Conservation (phyloP, 208 protist species). For the Crithidia fasciculata region DNA sequence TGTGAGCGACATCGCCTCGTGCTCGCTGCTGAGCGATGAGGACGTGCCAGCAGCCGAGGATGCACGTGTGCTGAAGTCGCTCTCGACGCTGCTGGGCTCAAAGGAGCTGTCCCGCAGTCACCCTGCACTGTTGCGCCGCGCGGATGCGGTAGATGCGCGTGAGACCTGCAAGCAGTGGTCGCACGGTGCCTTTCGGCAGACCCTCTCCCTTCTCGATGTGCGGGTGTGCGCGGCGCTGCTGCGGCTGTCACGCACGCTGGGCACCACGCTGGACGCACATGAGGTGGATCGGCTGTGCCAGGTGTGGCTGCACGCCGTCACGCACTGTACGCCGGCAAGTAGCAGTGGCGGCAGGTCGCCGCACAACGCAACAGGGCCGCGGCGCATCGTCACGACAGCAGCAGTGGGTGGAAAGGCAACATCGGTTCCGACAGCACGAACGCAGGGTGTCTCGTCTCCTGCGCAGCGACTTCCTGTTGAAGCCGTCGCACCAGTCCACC, state of each 20-base stretch:
- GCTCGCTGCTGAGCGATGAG: conserved; percentile 14
- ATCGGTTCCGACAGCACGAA: neutral
- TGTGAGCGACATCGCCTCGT: conserved; percentile 27
- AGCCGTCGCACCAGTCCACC: neutral
- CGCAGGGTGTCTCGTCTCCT: neutral
- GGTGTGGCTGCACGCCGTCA: conserved; percentile 65
- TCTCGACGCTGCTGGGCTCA: conserved; percentile 17
- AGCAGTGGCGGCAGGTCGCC: neutral
- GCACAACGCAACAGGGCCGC: conserved; percentile 34
- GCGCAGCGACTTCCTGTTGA: conserved; percentile 8
- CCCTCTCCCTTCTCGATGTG: conserved; percentile 61
- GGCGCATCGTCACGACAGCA: neutral
- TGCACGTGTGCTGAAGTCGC: conserved; percentile 17
- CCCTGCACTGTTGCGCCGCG: conserved; percentile 25
- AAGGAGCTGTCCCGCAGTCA: conserved; percentile 38
- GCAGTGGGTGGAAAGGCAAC: neutral
- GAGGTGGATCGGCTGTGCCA: conserved; percentile 72
- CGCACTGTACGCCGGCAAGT: conserved; percentile 13
- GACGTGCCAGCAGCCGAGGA: neutral
- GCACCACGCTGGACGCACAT: conserved; percentile 52
- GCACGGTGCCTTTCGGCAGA: conserved; percentile 54
- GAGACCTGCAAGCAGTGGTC: conserved; percentile 53
- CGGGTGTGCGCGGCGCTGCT: conserved; percentile 59
- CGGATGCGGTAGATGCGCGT: conserved; percentile 10
- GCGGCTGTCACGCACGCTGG: conserved; percentile 46